Percentiles rank a stretch among this genome's conserved stretches.
Evolutionary conservation across 1,139 yeast species (phyloP).

Genomic region (Kurtzmaniella quercitrusa): DNA sequence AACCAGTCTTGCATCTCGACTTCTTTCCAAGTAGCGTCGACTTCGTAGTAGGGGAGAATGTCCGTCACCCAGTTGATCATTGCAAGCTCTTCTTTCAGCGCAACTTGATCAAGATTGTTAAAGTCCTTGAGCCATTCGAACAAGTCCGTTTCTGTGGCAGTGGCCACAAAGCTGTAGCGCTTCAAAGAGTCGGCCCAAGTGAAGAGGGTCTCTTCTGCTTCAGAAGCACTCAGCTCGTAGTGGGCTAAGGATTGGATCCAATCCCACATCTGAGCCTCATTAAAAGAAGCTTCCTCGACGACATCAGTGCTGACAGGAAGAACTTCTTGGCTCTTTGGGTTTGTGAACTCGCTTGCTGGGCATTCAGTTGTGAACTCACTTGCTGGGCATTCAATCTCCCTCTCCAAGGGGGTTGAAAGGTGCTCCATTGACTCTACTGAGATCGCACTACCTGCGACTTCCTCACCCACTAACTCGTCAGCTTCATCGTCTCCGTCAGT

Average conservation of each 20-base stretch:
- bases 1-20: neutral
- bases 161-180: neutral
- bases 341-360: too few relatives aligned
- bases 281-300: neutral
- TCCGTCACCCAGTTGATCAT: neutral
- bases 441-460: too few relatives aligned
- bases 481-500: too few relatives aligned
- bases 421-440: too few relatives aligned
- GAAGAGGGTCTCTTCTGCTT: neutral
- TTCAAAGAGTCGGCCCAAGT: neutral
- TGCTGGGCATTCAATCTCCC: too few relatives aligned
- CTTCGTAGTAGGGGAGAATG: neutral
- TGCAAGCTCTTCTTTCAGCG: neutral
- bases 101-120: neutral
- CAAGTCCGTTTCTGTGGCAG: neutral
- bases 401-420: too few relatives aligned
- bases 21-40: neutral
- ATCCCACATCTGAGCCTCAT: neutral
- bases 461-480: too few relatives aligned
- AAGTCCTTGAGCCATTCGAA: neutral
- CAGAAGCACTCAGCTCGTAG: neutral
- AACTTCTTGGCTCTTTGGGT: too few relatives aligned
- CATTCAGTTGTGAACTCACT: too few relatives aligned
- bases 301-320: neutral
- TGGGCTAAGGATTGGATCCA: neutral